Evolutionary conservation across 768 basidiomycete species (phyloP).

Genomic region (Tulasnella calospora): DNA sequence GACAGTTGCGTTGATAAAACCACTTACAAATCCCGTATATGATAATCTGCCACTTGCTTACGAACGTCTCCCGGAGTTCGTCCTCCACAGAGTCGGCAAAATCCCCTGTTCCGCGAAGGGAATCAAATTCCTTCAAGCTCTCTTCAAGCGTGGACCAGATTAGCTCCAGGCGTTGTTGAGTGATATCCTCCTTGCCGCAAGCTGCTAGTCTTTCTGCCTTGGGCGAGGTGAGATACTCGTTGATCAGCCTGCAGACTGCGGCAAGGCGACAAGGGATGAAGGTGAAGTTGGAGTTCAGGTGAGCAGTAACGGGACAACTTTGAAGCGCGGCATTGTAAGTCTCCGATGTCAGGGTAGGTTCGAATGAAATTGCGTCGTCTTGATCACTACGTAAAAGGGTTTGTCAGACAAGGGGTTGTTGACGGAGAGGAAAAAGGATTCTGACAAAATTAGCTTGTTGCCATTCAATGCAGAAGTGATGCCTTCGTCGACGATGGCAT

Average conservation of each 20-base stretch:
- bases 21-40: constrained; percentile 82
- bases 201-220: constrained; percentile 55
- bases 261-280: constrained; percentile 70
- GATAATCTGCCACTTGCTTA: constrained; percentile 83
- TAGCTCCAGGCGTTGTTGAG: constrained; percentile 59
- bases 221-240: constrained; percentile 69
- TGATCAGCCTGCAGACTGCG: constrained; percentile 69
- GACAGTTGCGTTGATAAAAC: background rate
- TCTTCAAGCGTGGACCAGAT: constrained; percentile 78
- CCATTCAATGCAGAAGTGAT: constrained; percentile 76
- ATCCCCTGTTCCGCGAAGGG: constrained; percentile 45
- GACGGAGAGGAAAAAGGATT: background rate
- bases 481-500: constrained; percentile 79
- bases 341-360: constrained; percentile 37
- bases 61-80: constrained; percentile 51
- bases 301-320: constrained; percentile 33
- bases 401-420: background rate
- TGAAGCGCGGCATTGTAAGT: constrained; percentile 39
- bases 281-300: constrained; percentile 54
- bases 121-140: constrained; percentile 81
- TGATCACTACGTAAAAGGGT: constrained; percentile 32
- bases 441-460: constrained; percentile 77
- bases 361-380: constrained; percentile 70
- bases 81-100: constrained; percentile 43
- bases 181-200: constrained; percentile 40